Evolutionary conservation across 257 asterid species (phyloP), one percentile per base, ranked within the genome.

Genomic region (Jaltomata sinuosa): DNA sequence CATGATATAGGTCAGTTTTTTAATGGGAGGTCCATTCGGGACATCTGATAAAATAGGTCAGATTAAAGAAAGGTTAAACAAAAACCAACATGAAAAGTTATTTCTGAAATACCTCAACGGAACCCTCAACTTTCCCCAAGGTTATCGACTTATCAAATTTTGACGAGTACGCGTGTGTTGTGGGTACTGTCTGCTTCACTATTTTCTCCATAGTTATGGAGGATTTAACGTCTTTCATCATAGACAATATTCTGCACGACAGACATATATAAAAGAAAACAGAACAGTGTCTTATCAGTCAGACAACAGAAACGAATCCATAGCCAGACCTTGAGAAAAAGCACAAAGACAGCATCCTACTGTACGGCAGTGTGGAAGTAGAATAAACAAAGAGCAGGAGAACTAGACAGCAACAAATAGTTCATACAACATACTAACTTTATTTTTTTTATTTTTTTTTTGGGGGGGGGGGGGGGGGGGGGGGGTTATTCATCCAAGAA

Each of bases 101-200:
- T 36, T 59, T 32, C 82, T 59, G 83, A 53, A 86, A 85, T 88
- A 94, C 99, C 99, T 93, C 92, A 76, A 91, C 81, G 45, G 93
- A 86, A 65, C 92, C 93, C 88, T 95, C 98, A 77, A 92, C 93
- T 87, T 89, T 97, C 86, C 99, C 99, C 87, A 88, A 50, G 57
- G 98, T 94, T 65, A 97, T 83, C 86, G 86, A 82, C 74, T 64
- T 86, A 57, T 94, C 94, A 87, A 22, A 80, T 83, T 84, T 93
- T 65, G 94, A 89, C 22, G 85, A 79, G 47, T 67, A 82, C 22
- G 74, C 78, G 87, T 91, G 91, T 40, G 93, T 91, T 84, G 92
- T 90, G 79, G 95, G 96, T 62, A 85, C 80, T 81, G 80, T 87
- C 77, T 87, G 89, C 87, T 83, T 89, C 78, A 38, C 29, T 82